phyloP scores from a whole-genome alignment of 306 rosid genomes.

The Acacia crassicarpa region DNA sequence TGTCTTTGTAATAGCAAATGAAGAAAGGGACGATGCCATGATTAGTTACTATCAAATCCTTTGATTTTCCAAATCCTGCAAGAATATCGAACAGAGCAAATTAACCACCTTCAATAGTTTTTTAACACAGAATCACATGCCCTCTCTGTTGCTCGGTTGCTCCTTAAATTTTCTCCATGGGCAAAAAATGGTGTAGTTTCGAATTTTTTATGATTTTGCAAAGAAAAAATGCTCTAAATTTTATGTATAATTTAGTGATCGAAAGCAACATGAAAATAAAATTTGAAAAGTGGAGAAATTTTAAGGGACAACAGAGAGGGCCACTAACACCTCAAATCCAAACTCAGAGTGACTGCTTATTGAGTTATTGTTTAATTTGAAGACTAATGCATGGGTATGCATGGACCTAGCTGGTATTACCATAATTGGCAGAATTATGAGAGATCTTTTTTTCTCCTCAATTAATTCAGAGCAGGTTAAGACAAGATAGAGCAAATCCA shows the following conservation, averaged over 20 bases:
- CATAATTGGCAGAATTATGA: neutral
- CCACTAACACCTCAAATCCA: too few species aligned
- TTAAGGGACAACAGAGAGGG: too few species aligned
- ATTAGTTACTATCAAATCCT: neutral
- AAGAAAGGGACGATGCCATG: slow-evolving; percentile 40
- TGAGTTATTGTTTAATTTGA: neutral
- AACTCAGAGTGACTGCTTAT: neutral
- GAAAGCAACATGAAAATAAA: too few species aligned
- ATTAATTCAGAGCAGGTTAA: neutral
- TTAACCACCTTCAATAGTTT: neutral
- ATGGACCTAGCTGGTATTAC: neutral
- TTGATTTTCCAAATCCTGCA: neutral
- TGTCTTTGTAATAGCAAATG: slow-evolving; percentile 29
- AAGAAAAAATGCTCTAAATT: too few species aligned
- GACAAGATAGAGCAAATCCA: neutral
- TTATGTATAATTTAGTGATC: too few species aligned
- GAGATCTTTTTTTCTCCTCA: neutral
- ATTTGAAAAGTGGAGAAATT: too few species aligned
- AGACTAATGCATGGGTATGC: neutral
- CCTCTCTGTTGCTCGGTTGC: too few species aligned
- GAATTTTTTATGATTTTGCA: too few species aligned
- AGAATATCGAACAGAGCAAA: neutral
- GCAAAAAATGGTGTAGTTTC: too few species aligned
- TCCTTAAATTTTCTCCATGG: too few species aligned
- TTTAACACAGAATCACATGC: neutral